phyloP scores from a whole-genome alignment of 139 green algal species.

The Deuterostichococcus epilithicus region DNA sequence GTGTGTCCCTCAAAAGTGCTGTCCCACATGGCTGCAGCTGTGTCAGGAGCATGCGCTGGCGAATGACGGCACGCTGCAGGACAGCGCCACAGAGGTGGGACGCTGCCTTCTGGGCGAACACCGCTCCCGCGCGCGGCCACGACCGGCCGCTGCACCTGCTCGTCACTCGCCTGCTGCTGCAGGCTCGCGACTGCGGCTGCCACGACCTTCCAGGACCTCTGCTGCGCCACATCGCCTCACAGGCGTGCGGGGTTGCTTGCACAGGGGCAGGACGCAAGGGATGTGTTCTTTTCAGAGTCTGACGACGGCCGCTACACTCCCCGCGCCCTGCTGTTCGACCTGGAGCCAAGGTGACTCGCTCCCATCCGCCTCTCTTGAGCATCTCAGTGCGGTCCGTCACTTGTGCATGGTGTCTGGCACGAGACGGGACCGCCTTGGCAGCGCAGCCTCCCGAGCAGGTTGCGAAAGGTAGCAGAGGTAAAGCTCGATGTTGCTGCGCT shows the following conservation, averaged over 20 bases:
- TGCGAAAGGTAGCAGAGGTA: too few species aligned
- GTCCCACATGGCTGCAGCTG: slow-evolving; percentile 47
- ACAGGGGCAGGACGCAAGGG: slow-evolving; percentile 84
- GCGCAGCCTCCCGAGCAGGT: too few species aligned
- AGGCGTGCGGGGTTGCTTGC: not conserved
- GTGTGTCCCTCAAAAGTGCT: too few species aligned
- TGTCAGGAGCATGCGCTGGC: slow-evolving; percentile 96
- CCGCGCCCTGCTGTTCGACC: slow-evolving; percentile 90
- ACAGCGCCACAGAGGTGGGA: slow-evolving; percentile 71
- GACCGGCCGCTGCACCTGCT: too few species aligned
- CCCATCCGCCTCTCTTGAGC: too few species aligned
- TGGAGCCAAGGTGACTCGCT: slow-evolving; percentile 95
- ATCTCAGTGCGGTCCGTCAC: too few species aligned
- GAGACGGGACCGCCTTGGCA: too few species aligned
- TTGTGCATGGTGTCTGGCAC: too few species aligned
- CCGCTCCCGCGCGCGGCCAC: too few species aligned
- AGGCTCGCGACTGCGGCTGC: not conserved
- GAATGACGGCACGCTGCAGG: slow-evolving; percentile 94
- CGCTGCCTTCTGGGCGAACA: too few species aligned
- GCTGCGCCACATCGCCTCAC: not conserved
- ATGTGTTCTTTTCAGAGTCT: slow-evolving; percentile 99
- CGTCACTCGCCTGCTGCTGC: not conserved
- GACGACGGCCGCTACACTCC: slow-evolving; percentile 99
- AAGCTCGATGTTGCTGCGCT: too few species aligned
- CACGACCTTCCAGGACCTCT: not conserved